A percentile compares a stretch with the other conserved stretches of the same genome.
Conservation (phyloP, 768 basidiomycete species). For the Termitomyces sp. region DNA sequence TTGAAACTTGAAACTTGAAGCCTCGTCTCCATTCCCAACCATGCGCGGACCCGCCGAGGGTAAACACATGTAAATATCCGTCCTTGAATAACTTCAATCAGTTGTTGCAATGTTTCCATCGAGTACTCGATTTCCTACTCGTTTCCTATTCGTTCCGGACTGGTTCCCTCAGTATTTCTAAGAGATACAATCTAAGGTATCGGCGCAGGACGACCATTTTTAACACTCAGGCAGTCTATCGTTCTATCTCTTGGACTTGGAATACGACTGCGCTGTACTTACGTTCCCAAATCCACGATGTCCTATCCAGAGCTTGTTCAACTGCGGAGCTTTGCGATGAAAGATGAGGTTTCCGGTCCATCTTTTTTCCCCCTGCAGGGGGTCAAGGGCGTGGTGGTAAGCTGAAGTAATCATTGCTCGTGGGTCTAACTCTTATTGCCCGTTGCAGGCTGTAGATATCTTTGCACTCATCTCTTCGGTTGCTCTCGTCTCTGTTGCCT, state of each 20-base stretch:
- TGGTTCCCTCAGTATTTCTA: constrained; percentile 18
- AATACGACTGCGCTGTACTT: constrained; percentile 5
- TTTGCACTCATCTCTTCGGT: constrained; percentile 52
- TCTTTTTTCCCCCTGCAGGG: constrained; percentile 25
- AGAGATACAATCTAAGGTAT: constrained; percentile 15
- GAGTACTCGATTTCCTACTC: constrained; percentile 4
- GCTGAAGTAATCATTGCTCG: constrained; percentile 16
- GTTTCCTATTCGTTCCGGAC: constrained; percentile 18
- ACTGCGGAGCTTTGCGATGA: constrained; percentile 26
- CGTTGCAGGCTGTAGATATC: constrained; percentile 37
- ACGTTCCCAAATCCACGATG: constrained; percentile 1
- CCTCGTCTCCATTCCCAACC: not conserved
- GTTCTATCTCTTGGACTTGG: not conserved
- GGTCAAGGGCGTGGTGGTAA: constrained; percentile 33
- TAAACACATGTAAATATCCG: constrained; percentile 12
- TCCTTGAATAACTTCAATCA: not conserved
- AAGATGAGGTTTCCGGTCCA: constrained; percentile 25
- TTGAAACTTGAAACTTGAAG: not conserved
- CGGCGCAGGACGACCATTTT: constrained; percentile 37
- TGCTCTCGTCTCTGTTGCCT: constrained; percentile 44
- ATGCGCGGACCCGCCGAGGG: not conserved
- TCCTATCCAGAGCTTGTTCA: constrained; percentile 20
- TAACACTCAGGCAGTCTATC: constrained; percentile 7
- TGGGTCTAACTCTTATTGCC: not conserved
- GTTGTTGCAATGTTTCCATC: constrained; percentile 3